Conservation (phyloP, 2,329 filamentous ascomycete genomes). For the Leptographium procerum region DNA sequence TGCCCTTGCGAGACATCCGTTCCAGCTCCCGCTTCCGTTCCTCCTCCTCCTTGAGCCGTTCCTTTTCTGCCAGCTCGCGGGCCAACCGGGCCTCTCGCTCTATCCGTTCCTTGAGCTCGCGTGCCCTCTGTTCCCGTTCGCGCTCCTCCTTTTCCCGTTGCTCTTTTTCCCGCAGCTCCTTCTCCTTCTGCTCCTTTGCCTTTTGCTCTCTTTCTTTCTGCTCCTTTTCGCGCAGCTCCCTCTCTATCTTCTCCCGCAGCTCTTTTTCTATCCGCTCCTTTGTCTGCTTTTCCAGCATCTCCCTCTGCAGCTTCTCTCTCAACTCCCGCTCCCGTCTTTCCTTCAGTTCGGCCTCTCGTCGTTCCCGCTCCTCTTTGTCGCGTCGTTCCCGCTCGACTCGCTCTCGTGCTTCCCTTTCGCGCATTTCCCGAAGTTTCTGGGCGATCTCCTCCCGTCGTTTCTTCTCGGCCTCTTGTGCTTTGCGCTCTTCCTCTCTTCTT, state of each 20-base stretch:
- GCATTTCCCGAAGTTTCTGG: conserved; percentile 24
- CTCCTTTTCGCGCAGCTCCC: conserved; percentile 17
- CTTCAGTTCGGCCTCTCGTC: conserved; percentile 18
- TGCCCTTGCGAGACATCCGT: conserved; percentile 29
- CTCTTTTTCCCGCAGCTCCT: conserved; percentile 21
- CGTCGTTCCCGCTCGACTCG: conserved; percentile 19
- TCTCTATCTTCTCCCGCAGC: conserved; percentile 24
- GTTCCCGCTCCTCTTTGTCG: conserved; percentile 20
- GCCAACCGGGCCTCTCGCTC: conserved; percentile 18
- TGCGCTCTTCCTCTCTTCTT: conserved; percentile 52
- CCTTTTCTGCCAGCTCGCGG: conserved; percentile 23
- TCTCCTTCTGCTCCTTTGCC: conserved; percentile 17
- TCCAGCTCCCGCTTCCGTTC: conserved; percentile 12
- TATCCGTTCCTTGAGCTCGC: conserved; percentile 29
- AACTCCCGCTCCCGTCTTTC: conserved; percentile 22
- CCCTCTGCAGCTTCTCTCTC: conserved; percentile 21
- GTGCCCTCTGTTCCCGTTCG: conserved; percentile 18
- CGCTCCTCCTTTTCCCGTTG: conserved; percentile 17
- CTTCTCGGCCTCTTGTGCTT: conserved; percentile 47
- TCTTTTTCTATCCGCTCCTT: conserved; percentile 23
- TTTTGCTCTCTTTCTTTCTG: conserved; percentile 1
- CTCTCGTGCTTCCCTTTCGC: conserved; percentile 20
- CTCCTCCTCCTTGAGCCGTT: conserved; percentile 18
- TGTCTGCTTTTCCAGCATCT: conserved; percentile 34
- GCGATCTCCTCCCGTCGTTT: conserved; percentile 47